Evolutionary conservation across 176 grass and related monocot species (phyloP).

Genomic region (Leersia perrieri): DNA sequence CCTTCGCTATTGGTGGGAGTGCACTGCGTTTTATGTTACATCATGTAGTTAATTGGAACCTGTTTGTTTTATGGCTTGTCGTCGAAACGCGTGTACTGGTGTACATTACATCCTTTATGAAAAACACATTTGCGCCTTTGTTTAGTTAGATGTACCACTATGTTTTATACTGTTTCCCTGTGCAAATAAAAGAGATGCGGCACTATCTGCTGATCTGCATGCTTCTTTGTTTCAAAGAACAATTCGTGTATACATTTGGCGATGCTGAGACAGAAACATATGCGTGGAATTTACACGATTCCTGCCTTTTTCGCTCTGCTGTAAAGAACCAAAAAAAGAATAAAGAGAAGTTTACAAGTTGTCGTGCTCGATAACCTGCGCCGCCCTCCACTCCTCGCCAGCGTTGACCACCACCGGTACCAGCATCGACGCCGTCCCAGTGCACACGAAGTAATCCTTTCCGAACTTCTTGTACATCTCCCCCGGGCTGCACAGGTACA

Average conservation of each 20-base stretch:
- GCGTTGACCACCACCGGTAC: constrained; percentile 74
- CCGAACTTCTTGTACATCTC: constrained; percentile 49
- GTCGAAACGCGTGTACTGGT: background rate
- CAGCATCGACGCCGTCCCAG: constrained; percentile 79
- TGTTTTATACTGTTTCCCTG: background rate
- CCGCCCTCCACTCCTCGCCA: constrained; percentile 78
- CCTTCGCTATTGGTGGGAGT: background rate
- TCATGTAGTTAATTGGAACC: background rate
- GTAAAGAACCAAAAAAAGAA: background rate
- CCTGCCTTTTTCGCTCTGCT: background rate
- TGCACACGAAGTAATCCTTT: constrained; percentile 78
- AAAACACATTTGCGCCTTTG: background rate
- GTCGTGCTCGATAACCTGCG: constrained; percentile 94
- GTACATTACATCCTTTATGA: background rate
- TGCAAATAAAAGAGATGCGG: background rate
- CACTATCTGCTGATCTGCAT: background rate
- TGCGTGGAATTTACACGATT: constrained; percentile 14
- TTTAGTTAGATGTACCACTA: background rate
- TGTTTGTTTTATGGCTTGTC: background rate
- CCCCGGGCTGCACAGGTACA: constrained; percentile 77
- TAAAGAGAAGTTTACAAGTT: constrained; percentile 58
- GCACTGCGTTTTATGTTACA: background rate
- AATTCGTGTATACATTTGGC: background rate
- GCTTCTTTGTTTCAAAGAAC: background rate
- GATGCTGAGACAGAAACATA: background rate